Percentiles rank a stretch among this genome's conserved stretches.
Conservation (phyloP, 768 basidiomycete genomes). For the Tylopilus plumbeoviolaceoides region DNA sequence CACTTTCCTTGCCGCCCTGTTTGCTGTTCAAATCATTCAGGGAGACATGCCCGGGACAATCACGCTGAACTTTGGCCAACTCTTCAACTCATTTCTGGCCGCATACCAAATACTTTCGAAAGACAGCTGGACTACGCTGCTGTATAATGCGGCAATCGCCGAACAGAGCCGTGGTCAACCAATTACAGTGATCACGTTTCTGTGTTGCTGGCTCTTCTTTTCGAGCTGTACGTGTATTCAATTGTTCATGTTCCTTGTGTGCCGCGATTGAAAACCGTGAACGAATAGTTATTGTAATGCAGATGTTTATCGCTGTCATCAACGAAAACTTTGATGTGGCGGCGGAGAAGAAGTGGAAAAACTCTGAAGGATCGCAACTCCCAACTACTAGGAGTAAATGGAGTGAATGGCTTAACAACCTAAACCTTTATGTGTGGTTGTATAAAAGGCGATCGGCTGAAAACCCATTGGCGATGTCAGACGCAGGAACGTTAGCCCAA, state of each 20-base stretch:
- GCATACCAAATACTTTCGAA: constrained; percentile 89
- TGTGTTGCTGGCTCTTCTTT: constrained; percentile 84
- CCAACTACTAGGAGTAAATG: constrained; percentile 32
- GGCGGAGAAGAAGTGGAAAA: constrained; percentile 80
- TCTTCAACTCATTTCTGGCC: constrained; percentile 81
- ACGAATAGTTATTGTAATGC: constrained; percentile 74
- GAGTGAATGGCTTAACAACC: constrained; percentile 57
- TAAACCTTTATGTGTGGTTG: constrained; percentile 87
- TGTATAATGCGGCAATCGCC: constrained; percentile 58
- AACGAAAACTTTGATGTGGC: constrained; percentile 93
- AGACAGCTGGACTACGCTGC: constrained; percentile 86
- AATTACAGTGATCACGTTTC: constrained; percentile 63
- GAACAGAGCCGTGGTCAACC: constrained; percentile 66
- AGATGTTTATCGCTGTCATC: constrained; percentile 97
- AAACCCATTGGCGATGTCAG: constrained; percentile 34
- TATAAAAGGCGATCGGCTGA: constrained; percentile 56
- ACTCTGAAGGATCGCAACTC: constrained; percentile 67
- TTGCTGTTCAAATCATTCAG: constrained; percentile 78
- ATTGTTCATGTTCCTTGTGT: too few species aligned
- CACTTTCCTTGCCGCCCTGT: constrained; percentile 81
- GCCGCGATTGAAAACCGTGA: constrained; percentile 1
- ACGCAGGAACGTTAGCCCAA: too few species aligned
- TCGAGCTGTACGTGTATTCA: constrained; percentile 67
- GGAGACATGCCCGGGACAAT: constrained; percentile 61
- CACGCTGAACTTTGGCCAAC: constrained; percentile 71